Percentiles rank a stretch among this genome's conserved stretches.
These are phyloP conservation scores for Penicillium cataractarum DNA, from an alignment of 495 filamentous ascomycete species.

Conservation along the genomic window DNA sequence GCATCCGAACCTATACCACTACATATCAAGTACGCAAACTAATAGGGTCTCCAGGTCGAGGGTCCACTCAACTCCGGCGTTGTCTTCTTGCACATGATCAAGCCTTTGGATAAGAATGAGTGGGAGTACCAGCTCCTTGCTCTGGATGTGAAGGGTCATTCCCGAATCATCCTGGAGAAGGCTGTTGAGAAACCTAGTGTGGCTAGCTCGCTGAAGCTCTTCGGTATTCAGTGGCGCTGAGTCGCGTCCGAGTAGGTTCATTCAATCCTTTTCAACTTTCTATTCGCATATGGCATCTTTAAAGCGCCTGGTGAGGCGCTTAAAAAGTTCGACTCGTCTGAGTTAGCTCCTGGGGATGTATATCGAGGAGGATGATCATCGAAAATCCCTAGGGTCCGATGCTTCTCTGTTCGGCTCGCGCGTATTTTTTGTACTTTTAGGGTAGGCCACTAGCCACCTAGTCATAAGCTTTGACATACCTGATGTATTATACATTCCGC, in stretches of 20 bases:
- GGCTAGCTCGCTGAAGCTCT: slow-evolving; percentile 48
- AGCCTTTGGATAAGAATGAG: slow-evolving; percentile 60
- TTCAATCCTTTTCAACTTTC: neutral
- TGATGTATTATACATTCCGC: slow-evolving; percentile 7
- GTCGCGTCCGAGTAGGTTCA: neutral
- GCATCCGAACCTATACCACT: neutral
- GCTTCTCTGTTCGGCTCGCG: neutral
- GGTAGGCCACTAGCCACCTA: neutral
- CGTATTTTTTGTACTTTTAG: slow-evolving; percentile 4
- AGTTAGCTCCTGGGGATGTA: neutral
- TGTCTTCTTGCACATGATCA: slow-evolving; percentile 78
- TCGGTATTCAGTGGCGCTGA: slow-evolving; percentile 59
- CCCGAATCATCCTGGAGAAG: slow-evolving; percentile 54
- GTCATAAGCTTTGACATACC: neutral
- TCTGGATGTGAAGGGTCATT: slow-evolving; percentile 70
- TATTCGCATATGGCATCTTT: neutral
- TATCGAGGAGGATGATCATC: neutral
- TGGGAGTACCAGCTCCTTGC: slow-evolving; percentile 82
- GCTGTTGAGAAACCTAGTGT: slow-evolving; percentile 43
- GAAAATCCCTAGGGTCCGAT: neutral
- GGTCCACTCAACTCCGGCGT: slow-evolving; percentile 75
- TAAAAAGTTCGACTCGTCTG: neutral
- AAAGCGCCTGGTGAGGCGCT: neutral
- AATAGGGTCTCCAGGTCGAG: slow-evolving; percentile 63
- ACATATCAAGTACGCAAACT: neutral